Evolutionary conservation across 768 basidiomycete species (phyloP), one percentile per base, ranked within the genome.

Genomic region (Macrolepiota albuminosa): DNA sequence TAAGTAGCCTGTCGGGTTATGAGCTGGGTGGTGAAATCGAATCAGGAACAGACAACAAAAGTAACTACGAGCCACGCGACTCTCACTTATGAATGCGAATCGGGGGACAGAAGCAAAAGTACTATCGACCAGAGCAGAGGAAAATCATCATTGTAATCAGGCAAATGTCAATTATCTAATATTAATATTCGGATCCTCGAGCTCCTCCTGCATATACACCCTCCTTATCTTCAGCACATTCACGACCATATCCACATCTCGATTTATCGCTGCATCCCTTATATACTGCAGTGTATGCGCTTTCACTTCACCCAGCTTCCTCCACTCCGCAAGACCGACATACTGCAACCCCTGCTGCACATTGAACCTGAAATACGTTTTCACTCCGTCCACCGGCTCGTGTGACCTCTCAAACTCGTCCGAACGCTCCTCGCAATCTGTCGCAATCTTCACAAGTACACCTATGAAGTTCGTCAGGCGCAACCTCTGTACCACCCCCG

Each of bases 321-420:
- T 54, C 57, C 61, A 62, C 33, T 62, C 54, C 21, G 42, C 43
- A 21, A 59, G 43, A 14, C 42, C 31, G 8, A 58, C 46, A 7
- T 54, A 39, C 58, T 63, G 58, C 31, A 63, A 16, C 4, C 62
- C 59, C n/a, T 63, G 62, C 47, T 60, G 56, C 46, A 60, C 62
- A 29, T 57, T 63, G 4, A 63, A 54, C 6, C 63, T 60, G 33
- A 58, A 63, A 45, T 57, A 63, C 0, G 39, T 54, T 29, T 42
- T 54, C 26, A 1, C 18, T 9, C 26, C 37, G 6, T 13, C 2
- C 37, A 16, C 11, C 16, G 2, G 6, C 7, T 6, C 14, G 40
- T 46, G 47, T 6, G 7, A 7, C 40, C 18, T 40, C 50, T 46
- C 33, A 21, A 63, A 58, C 0, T 61, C 36, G 3, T 63, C 36